Conservation (phyloP, 306 rosid genomes). For the Vigna nakashimae region DNA sequence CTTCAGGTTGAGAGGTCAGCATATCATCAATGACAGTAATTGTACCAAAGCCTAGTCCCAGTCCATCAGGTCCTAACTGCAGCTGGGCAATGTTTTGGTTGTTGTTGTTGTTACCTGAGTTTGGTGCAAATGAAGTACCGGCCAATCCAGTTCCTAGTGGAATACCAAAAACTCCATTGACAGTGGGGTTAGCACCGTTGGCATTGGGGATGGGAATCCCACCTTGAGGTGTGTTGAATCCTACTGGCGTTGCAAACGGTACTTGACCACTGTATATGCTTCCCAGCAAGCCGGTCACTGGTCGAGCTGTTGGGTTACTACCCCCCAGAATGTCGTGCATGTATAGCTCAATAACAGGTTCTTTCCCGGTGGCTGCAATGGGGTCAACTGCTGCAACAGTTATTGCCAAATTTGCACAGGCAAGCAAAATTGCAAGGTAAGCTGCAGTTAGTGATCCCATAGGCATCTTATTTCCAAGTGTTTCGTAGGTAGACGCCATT, state of each 20-base stretch:
- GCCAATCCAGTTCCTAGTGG: constrained; percentile 87
- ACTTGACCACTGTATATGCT: constrained; percentile 83
- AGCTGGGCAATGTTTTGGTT: constrained; percentile 51
- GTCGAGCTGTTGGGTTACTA: constrained; percentile 75
- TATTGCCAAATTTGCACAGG: constrained; percentile 44
- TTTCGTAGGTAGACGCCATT: constrained; percentile 3
- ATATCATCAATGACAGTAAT: constrained; percentile 83
- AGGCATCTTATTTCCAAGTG: constrained; percentile 47
- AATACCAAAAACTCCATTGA: constrained; percentile 80
- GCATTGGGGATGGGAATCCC: constrained; percentile 84
- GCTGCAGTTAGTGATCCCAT: constrained; percentile 36
- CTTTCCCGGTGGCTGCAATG: constrained; percentile 56
- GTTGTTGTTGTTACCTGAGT: constrained; percentile 39
- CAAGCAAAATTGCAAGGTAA: constrained; percentile 46
- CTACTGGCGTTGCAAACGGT: constrained; percentile 77
- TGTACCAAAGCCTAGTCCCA: constrained; percentile 87
- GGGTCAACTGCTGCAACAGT: constrained; percentile 56
- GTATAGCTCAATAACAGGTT: constrained; percentile 69
- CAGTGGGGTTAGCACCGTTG: constrained; percentile 80
- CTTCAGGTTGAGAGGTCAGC: constrained; percentile 69
- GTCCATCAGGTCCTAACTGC: constrained; percentile 70
- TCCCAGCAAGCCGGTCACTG: constrained; percentile 77
- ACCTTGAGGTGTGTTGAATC: constrained; percentile 69
- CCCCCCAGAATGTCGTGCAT: constrained; percentile 93
- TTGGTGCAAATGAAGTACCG: constrained; percentile 73